phyloP scores from a whole-genome alignment of 108 stramenopile species.

The Epithemia pelagica region DNA sequence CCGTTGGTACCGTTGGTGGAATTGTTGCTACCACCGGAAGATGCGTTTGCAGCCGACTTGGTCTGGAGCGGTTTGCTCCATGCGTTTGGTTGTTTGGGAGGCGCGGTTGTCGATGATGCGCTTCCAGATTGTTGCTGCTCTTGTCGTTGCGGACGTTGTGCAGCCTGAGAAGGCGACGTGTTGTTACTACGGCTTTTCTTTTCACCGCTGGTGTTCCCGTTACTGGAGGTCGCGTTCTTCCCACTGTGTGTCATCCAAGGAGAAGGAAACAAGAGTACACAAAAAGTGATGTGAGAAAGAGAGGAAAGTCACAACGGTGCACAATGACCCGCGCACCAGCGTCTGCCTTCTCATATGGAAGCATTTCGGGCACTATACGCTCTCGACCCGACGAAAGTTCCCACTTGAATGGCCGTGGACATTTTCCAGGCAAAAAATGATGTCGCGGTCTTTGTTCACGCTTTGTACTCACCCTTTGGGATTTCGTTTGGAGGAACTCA shows the following conservation, averaged over 20 bases:
- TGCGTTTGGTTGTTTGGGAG: slow-evolving; percentile 7
- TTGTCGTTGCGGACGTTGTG: background rate
- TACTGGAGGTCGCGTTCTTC: background rate
- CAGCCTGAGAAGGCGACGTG: background rate
- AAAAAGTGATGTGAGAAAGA: no score
- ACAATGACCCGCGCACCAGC: no score
- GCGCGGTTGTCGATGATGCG: background rate
- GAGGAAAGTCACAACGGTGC: no score
- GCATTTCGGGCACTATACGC: no score
- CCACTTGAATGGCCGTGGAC: no score
- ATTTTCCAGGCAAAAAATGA: no score
- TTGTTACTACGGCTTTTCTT: background rate
- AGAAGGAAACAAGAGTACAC: no score
- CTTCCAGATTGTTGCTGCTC: background rate
- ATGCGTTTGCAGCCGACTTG: background rate
- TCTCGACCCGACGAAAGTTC: no score
- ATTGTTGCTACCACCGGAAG: background rate
- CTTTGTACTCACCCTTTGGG: background rate
- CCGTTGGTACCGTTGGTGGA: no score
- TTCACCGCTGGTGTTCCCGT: background rate
- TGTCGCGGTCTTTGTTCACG: no score
- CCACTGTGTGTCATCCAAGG: no score
- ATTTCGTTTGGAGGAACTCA: background rate
- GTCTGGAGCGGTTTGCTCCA: slow-evolving; percentile 15
- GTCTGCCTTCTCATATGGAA: no score